Evolutionary conservation across 257 asterid species (phyloP).

Genomic region (Mentha longifolia): DNA sequence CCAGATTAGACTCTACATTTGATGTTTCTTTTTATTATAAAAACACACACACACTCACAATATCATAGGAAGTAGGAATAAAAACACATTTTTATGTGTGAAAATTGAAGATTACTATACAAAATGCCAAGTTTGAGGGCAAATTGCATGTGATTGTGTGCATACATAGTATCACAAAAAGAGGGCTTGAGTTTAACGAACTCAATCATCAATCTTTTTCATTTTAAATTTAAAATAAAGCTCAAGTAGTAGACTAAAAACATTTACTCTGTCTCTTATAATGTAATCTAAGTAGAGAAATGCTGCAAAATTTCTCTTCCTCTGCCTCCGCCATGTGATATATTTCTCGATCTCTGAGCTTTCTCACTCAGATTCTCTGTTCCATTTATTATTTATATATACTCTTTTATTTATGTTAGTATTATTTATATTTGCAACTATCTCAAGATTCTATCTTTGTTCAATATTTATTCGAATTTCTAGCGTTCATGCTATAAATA

Average conservation of each 20-base stretch:
- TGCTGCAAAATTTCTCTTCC: constrained; percentile 24
- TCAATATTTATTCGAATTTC: background rate
- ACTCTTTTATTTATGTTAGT: too few species aligned
- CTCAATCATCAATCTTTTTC: constrained; percentile 37
- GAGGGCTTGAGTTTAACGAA: constrained; percentile 36
- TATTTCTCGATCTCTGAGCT: constrained; percentile 51
- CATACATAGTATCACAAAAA: constrained; percentile 27
- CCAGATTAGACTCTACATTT: background rate
- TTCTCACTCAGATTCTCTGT: constrained; percentile 28
- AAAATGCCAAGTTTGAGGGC: background rate
- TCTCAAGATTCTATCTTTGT: background rate
- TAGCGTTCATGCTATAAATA: background rate
- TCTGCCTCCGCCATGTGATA: constrained; percentile 62
- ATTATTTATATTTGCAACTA: background rate
- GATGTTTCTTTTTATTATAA: background rate
- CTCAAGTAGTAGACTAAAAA: constrained; percentile 1
- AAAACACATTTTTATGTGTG: background rate
- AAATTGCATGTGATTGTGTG: background rate
- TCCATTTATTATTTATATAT: background rate
- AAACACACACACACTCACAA: background rate
- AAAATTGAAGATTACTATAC: too few species aligned
- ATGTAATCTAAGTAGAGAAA: background rate
- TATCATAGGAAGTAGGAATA: background rate
- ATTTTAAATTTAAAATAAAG: background rate
- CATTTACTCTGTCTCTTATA: background rate